Evolutionary conservation across 1,284 basidiomycete species (phyloP), one percentile per base, ranked within the genome.

Genomic region (Malassezia restricta): DNA sequence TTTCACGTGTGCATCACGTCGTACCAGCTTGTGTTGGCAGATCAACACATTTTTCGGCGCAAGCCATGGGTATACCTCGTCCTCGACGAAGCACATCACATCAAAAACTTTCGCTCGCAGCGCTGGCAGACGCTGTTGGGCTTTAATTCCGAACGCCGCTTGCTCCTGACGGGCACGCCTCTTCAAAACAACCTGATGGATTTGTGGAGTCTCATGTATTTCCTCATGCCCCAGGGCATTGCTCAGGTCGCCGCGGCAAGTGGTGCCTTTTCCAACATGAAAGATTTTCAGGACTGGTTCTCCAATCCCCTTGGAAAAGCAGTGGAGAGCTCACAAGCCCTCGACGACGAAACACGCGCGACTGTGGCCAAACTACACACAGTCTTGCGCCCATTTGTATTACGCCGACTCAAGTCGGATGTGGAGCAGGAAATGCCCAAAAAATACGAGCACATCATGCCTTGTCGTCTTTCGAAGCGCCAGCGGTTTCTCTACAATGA

Each of bases 401-500:
- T 98, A 24, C 86, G 92, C 43, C 84, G 92, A 15, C 80, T 96
- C 61, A 98, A 98, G 73, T 81, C 85, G 15, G 90, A 96, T 65
- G 92, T 98, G 35, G 92, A 95, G 75, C 92, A 87, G 66, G 87
- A 95, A 71, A 79, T 98, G 15, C 92, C 92, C 0, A 85, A 83
- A 76, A 98, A 98, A 74, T 89, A 82, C 69, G 92, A 96, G 63
- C 91, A 96, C 69, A 82, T 95, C 49, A 82, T 94, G 33, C 81
- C 89, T 43, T 95, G 91, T 65, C 83, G 85, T 1, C 77, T 98
- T 6, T 94, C 90, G 31, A 95, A 94, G 72, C 82, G 92, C 1
- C 92, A 98, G 66, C 84, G 91, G 6, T 92, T 88, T 74, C 79
- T 98, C 7, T 98, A 98, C 75, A 92, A 98, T 77, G 92, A 96